These are phyloP conservation scores for Moniliophthora roreri DNA, from an alignment of 1,284 basidiomycete species.

Conservation along the genomic window DNA sequence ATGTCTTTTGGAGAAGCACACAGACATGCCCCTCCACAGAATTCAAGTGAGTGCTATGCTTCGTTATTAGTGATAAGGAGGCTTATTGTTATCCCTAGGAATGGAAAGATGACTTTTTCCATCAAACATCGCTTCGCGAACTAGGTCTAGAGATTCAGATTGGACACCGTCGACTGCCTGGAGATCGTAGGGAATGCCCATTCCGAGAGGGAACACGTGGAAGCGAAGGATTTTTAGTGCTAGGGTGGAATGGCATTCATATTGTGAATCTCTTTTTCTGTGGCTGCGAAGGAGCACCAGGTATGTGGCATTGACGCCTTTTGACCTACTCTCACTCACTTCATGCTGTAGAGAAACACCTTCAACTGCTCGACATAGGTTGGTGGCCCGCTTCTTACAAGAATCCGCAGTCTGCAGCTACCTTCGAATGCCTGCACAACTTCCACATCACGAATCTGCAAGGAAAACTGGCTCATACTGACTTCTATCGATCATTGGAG, in stretches of 20 bases:
- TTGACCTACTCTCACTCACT: not conserved
- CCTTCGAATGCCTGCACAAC: conserved; percentile 9
- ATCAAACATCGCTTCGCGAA: too few species aligned
- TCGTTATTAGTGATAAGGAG: too few species aligned
- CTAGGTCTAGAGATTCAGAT: too few species aligned
- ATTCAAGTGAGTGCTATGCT: too few species aligned
- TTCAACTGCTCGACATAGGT: not conserved
- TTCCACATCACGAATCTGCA: conserved; percentile 18
- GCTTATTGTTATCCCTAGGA: too few species aligned
- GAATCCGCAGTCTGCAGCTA: conserved; percentile 10
- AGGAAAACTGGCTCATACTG: conserved; percentile 2
- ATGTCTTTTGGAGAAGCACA: too few species aligned
- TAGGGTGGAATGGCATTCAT: conserved; percentile 12
- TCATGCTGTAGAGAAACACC: not conserved
- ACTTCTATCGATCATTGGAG: conserved; percentile 18
- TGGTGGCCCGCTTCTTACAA: conserved; percentile 7
- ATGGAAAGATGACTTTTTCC: too few species aligned
- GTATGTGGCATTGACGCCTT: too few species aligned
- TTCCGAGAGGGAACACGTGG: too few species aligned
- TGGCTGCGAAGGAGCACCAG: not conserved
- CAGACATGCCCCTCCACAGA: too few species aligned
- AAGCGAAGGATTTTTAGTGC: conserved; percentile 12
- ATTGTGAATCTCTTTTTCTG: conserved; percentile 9
- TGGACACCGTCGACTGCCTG: too few species aligned
- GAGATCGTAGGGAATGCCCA: too few species aligned